phyloP scores from a whole-genome alignment of 2,329 filamentous ascomycete genomes.

The Penicillium oxalicum region DNA sequence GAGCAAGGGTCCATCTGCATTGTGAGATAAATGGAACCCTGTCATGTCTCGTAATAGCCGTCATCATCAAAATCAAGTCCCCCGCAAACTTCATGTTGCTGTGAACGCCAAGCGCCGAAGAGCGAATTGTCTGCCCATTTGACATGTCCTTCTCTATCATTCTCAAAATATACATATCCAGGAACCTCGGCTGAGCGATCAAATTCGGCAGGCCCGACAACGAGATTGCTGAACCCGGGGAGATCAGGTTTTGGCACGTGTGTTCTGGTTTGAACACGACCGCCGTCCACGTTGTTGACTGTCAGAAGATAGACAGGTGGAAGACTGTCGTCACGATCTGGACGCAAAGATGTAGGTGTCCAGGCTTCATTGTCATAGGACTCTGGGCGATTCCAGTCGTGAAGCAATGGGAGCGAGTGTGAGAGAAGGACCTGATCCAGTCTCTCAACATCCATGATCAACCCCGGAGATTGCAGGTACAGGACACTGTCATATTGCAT shows the following conservation, averaged over 20 bases:
- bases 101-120: constrained; percentile 35
- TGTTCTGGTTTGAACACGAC: constrained; percentile 32
- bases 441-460: constrained; percentile 34
- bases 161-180: constrained; percentile 39
- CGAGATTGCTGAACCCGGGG: constrained; percentile 29
- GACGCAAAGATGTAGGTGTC: constrained; percentile 31
- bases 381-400: constrained; percentile 29
- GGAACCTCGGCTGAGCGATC: constrained; percentile 24
- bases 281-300: constrained; percentile 31
- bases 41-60: constrained; percentile 18
- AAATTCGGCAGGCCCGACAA: constrained; percentile 21
- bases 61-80: constrained; percentile 32
- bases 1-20: too few relatives aligned
- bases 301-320: constrained; percentile 36
- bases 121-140: constrained; percentile 30
- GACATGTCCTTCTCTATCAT: constrained; percentile 28
- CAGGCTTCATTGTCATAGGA: constrained; percentile 36
- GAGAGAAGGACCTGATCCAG: constrained; percentile 37
- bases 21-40: neutral
- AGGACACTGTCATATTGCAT: constrained; percentile 41
- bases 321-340: constrained; percentile 26
- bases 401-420: constrained; percentile 27
- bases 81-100: constrained; percentile 32
- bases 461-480: constrained; percentile 39
- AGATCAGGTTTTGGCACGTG: constrained; percentile 33